Evolutionary conservation across 371 early-diverging fungal genomes (phyloP).

Genomic region (Basidiobolus meristosporus): DNA sequence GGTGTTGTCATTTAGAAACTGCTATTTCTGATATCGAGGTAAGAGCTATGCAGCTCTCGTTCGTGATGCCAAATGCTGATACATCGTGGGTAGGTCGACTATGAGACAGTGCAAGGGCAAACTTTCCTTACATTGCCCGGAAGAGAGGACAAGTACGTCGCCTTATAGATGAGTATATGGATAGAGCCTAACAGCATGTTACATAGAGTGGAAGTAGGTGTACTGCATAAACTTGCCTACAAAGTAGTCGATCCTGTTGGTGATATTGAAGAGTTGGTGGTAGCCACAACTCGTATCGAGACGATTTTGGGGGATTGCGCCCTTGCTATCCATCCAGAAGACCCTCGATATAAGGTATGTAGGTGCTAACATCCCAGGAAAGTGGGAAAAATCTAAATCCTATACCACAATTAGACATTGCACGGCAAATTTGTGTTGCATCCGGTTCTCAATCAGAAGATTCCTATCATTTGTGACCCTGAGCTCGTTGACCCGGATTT

Average conservation of each 20-base stretch:
- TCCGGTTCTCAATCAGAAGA: slow-evolving; percentile 56
- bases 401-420: slow-evolving; percentile 19
- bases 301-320: slow-evolving; percentile 99
- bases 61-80: neutral
- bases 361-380: neutral
- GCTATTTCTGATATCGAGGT: slow-evolving; percentile 91
- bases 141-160: slow-evolving; percentile 38
- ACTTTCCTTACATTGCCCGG: slow-evolving; percentile 47
- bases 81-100: slow-evolving; percentile 26
- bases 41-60: neutral
- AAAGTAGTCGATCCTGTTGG: slow-evolving; percentile 25
- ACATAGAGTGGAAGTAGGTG: slow-evolving; percentile 61
- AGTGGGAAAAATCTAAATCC: too few species aligned
- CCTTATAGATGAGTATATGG: slow-evolving; percentile 9
- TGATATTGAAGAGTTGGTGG: slow-evolving; percentile 42
- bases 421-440: slow-evolving; percentile 74
- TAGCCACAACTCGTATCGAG: slow-evolving; percentile 97
- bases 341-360: slow-evolving; percentile 55
- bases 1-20: slow-evolving; percentile 85
- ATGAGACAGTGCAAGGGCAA: slow-evolving; percentile 33
- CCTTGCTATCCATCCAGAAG: slow-evolving; percentile 85
- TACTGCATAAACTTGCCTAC: slow-evolving; percentile 43
- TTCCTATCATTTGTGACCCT: slow-evolving; percentile 83
- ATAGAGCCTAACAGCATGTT: neutral
- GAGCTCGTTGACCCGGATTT: slow-evolving; percentile 79